Percentiles rank a stretch among this genome's conserved stretches.
phyloP scores from a whole-genome alignment of 1,284 basidiomycete genomes.

The Abortiporus biennis region DNA sequence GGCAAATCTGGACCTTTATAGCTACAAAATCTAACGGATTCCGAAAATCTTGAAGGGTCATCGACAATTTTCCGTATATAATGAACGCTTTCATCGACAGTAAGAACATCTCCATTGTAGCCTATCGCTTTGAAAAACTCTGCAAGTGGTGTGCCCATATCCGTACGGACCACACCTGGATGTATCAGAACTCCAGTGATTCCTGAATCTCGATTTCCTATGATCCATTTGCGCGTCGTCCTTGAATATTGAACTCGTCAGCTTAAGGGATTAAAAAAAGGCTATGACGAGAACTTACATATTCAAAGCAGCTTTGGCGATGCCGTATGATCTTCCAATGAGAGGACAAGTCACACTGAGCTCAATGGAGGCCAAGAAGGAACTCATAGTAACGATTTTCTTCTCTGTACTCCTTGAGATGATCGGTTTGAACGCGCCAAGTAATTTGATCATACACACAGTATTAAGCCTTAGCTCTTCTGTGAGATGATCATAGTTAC shows the following conservation, averaged over 20 bases:
- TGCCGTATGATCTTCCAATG: neutral
- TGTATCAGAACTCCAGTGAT: neutral
- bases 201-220: neutral
- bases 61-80: no score
- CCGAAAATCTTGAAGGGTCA: no score
- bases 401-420: neutral
- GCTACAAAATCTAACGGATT: no score
- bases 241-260: neutral
- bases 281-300: neutral
- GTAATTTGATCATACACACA: neutral
- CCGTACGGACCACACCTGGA: neutral
- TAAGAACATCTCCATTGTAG: neutral
- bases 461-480: conserved; percentile 1
- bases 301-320: neutral
- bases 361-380: neutral
- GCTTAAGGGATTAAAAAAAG: no score
- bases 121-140: neutral
- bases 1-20: no score
- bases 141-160: neutral
- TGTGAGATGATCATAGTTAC: neutral
- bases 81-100: neutral
- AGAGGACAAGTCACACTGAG: neutral
- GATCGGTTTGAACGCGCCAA: conserved; percentile 1
- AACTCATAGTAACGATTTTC: neutral
- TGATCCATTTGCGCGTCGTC: neutral